Base-by-base conservation (phyloP, 139 green algal species). In the Mesostigma viride region DNA sequence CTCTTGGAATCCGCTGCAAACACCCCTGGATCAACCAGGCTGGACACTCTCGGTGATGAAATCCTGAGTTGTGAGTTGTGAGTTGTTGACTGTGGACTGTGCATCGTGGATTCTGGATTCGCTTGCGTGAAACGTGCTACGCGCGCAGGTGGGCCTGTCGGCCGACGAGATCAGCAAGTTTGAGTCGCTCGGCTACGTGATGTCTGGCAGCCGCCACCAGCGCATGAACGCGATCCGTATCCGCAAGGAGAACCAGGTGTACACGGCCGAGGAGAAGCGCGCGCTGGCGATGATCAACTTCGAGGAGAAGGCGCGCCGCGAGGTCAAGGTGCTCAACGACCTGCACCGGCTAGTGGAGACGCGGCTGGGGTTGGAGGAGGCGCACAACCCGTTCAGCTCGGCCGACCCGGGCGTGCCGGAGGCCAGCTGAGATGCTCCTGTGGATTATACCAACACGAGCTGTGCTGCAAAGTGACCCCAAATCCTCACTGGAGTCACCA, bases 191-290 rank as follows among this genome's bases (percentile, higher is more conserved):
- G 89, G 89, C 3, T 98, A 96, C 77, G 89, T 98, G 65, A 98
- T 98, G 92, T 89, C 76, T 31, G 92, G 92, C 63, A 85, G 47
- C 44, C 14, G 92, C 26, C 92, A 98, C 83, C 84, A 83, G 70
- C 82, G 92, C 58, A 98, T 98, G 92, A 97, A 96, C 65, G 92
- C 92, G 3, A 87, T 98, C 36, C 89, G 92, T 56, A 92, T 98
- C 66, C 83, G 90, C 53, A 95, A 95, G 74, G 86, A 94, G 69
- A 95, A 93, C 82, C 85, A 95, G 35, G 83, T 98, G 44, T 98
- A 98, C 84, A 92, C 73, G 0, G 92, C 92, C 0, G 92, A 98
- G 74, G 92, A 98, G 76, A 95, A 97, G 79, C 84, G 89, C 17
- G 92, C 92, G 30, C 81, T 98, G 71, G 92, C 92, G 2, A 94